phyloP scores from a whole-genome alignment of 768 basidiomycete species.

The Leccinum boreale region DNA sequence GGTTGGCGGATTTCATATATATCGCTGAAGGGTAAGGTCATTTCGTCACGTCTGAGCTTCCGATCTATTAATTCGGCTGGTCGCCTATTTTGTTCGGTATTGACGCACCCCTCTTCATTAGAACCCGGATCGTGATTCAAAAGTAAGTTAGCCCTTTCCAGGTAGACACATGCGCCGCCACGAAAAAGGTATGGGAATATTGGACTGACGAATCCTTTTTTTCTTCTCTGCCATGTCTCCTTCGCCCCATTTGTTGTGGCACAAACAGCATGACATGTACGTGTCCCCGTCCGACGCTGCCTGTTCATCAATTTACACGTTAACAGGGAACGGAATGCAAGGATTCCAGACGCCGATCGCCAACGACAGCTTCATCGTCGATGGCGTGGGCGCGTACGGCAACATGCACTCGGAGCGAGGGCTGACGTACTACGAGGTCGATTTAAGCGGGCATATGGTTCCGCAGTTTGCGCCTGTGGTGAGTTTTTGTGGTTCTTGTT shows the following conservation, averaged over 20 bases:
- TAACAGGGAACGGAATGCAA: conserved; percentile 35
- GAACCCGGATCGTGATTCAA: conserved; percentile 56
- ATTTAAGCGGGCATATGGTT: conserved; percentile 72
- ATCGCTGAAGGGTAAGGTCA: conserved; percentile 67
- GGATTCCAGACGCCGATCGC: conserved; percentile 71
- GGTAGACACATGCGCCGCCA: not conserved
- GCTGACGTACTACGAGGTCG: conserved; percentile 65
- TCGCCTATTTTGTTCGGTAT: not conserved
- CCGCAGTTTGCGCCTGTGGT: conserved; percentile 65
- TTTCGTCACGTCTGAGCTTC: not conserved
- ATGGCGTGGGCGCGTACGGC: conserved; percentile 66
- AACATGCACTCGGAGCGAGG: conserved; percentile 64
- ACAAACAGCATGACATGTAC: not conserved
- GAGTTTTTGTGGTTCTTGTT: conserved; percentile 21
- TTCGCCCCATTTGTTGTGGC: conserved; percentile 1
- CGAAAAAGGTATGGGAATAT: not conserved
- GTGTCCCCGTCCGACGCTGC: not conserved
- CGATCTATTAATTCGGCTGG: not conserved
- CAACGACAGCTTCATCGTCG: conserved; percentile 66
- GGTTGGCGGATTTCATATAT: conserved; percentile 67
- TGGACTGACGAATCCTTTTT: not conserved
- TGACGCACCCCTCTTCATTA: not conserved
- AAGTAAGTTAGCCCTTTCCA: conserved; percentile 42
- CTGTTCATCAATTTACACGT: not conserved
- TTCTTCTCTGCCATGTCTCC: not conserved